phyloP scores from a whole-genome alignment of 2,329 filamentous ascomycete species.

The Alternaria dauci region DNA sequence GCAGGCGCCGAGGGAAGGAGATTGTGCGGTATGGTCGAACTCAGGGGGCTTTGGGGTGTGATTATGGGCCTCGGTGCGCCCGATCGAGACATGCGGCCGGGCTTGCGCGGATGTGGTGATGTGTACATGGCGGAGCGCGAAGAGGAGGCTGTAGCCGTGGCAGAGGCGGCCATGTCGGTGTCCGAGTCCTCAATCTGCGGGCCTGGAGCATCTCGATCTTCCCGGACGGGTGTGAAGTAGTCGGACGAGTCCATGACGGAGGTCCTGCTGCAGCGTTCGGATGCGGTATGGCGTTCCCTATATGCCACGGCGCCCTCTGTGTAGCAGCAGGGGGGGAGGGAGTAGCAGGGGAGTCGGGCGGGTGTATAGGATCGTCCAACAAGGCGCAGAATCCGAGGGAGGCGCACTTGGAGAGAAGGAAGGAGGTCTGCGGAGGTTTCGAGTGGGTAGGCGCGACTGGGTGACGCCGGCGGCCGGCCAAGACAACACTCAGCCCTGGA shows the following conservation, averaged over 20 bases:
- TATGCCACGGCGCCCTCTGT: conserved; percentile 14
- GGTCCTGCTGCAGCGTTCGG: conserved; percentile 21
- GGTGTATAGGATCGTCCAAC: conserved; percentile 1
- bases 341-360: neutral
- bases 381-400: conserved; percentile 4
- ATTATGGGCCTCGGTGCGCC: conserved; percentile 57
- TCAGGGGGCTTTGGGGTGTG: conserved; percentile 60
- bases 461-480: conserved; percentile 20
- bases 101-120: conserved; percentile 49
- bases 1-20: conserved; percentile 71
- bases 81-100: conserved; percentile 52
- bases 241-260: conserved; percentile 44
- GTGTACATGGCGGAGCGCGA: conserved; percentile 46
- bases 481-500: conserved; percentile 20
- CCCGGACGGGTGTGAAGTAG: conserved; percentile 40
- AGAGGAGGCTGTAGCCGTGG: conserved; percentile 43
- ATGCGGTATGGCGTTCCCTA: conserved; percentile 17
- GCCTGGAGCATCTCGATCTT: conserved; percentile 29
- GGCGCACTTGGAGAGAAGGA: conserved; percentile 5
- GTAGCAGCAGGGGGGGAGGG: conserved; percentile 4
- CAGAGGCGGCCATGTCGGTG: conserved; percentile 48
- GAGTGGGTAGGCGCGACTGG: conserved; percentile 19
- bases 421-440: conserved; percentile 15
- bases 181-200: conserved; percentile 43
- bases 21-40: conserved; percentile 63